phyloP scores from a whole-genome alignment of 345 rosid species.

The Eucalyptus melliodora region DNA sequence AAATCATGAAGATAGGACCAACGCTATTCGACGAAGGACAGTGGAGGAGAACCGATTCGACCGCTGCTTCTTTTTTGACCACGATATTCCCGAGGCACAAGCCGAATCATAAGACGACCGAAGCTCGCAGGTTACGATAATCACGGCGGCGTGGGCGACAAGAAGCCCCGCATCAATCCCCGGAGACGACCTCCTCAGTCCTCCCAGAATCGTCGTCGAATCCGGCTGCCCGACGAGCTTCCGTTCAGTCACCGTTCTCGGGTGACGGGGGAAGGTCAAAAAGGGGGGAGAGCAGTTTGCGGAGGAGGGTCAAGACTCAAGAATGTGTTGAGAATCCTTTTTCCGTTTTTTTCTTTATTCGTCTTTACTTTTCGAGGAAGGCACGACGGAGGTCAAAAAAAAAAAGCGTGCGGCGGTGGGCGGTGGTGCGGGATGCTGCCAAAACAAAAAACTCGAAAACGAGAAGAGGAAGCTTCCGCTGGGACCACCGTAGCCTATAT shows the following conservation, averaged over 20 bases:
- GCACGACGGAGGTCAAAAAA: not conserved
- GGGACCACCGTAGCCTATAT: constrained; percentile 16
- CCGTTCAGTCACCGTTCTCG: no score
- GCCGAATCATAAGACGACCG: not conserved
- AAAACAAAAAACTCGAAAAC: not conserved
- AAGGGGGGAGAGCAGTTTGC: no score
- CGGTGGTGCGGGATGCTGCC: not conserved
- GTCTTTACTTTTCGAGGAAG: not conserved
- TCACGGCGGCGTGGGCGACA: not conserved
- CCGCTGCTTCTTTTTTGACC: not conserved
- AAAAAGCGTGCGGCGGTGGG: not conserved
- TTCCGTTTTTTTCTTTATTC: no score
- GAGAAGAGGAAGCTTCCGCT: not conserved
- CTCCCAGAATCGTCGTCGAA: not conserved
- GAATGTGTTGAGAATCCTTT: no score
- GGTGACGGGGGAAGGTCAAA: no score
- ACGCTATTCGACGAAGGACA: no score
- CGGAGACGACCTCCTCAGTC: not conserved
- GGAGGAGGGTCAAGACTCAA: no score
- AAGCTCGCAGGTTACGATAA: not conserved
- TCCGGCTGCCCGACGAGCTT: no score
- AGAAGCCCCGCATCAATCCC: not conserved
- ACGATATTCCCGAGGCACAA: not conserved
- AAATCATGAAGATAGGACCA: not conserved
- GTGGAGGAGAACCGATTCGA: no score